Evolutionary conservation across 225 moss, liverwort and hornwort genomes (phyloP).

Genomic region (Marchantia paleacea): DNA sequence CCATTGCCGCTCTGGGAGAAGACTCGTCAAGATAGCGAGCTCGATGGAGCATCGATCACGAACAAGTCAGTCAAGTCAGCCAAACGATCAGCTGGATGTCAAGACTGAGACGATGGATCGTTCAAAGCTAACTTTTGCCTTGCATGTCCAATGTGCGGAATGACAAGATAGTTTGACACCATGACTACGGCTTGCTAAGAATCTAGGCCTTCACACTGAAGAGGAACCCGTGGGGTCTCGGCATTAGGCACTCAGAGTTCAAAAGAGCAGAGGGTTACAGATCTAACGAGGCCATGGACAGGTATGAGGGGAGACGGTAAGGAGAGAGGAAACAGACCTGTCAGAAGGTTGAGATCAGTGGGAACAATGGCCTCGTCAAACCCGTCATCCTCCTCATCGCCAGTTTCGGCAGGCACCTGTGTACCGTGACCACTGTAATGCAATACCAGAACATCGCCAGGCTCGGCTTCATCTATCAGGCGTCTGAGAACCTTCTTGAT

Average conservation of each 20-base stretch:
- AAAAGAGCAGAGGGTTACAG: too few relatives aligned
- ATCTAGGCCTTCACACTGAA: too few relatives aligned
- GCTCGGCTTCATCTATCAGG: slow-evolving; percentile 53
- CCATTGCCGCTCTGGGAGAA: not conserved
- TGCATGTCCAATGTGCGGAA: not conserved
- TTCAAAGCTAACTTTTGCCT: not conserved
- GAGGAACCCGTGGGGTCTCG: too few relatives aligned
- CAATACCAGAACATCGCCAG: slow-evolving; percentile 65
- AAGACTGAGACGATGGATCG: not conserved
- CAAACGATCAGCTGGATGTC: not conserved
- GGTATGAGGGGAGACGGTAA: not conserved
- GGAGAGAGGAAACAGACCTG: slow-evolving; percentile 44
- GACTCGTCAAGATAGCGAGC: not conserved
- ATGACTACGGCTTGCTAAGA: not conserved
- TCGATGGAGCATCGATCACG: not conserved
- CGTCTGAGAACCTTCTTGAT: slow-evolving; percentile 61
- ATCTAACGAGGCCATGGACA: too few relatives aligned
- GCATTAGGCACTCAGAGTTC: too few relatives aligned
- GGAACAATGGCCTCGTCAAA: slow-evolving; percentile 90
- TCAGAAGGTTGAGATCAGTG: slow-evolving; percentile 77
- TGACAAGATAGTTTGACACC: not conserved
- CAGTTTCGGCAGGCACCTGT: slow-evolving; percentile 78
- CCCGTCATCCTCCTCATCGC: slow-evolving; percentile 76
- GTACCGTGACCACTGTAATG: slow-evolving; percentile 96
- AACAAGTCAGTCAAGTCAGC: not conserved